Percentiles rank a stretch among this genome's conserved stretches.
These are phyloP conservation scores for Stachybotrys chartarum DNA, from an alignment of 2,329 filamentous ascomycete genomes.

Conservation along the genomic window DNA sequence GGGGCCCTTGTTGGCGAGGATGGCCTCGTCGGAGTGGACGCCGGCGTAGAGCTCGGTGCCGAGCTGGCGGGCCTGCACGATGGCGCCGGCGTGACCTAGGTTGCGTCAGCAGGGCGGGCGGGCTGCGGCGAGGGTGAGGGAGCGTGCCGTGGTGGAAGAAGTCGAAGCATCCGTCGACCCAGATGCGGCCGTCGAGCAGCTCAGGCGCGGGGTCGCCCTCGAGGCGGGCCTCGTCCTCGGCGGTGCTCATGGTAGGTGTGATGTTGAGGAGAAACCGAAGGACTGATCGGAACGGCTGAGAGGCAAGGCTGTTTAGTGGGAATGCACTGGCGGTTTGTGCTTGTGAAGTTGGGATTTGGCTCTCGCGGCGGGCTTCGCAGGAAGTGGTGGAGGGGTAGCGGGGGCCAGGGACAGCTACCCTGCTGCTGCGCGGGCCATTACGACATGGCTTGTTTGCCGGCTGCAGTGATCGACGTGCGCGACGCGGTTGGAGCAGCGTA, in stretches of 20 bases:
- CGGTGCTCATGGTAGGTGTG: not conserved
- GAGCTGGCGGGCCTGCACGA: conserved; percentile 89
- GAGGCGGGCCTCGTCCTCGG: conserved; percentile 14
- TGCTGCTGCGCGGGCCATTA: not conserved
- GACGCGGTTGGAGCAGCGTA: no score
- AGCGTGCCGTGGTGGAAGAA: conserved; percentile 88
- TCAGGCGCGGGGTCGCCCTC: conserved; percentile 43
- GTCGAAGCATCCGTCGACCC: conserved; percentile 99
- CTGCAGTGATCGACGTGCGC: no score
- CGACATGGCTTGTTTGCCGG: no score
- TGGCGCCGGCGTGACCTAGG: conserved; percentile 86
- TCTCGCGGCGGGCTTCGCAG: not conserved
- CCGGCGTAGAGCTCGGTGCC: conserved; percentile 85
- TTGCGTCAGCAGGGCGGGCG: not conserved
- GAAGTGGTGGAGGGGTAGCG: not conserved
- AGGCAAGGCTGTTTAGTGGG: not conserved
- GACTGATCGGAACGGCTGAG: not conserved
- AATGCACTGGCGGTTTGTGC: not conserved
- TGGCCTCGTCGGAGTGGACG: conserved; percentile 92
- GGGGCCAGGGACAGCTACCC: not conserved
- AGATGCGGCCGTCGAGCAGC: conserved; percentile 67
- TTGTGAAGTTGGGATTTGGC: no score
- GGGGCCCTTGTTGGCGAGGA: conserved; percentile 93
- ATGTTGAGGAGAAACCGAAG: no score
- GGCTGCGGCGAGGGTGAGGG: not conserved